Evolutionary conservation across 345 rosid species (phyloP), one percentile per base, ranked within the genome.

Genomic region (Turnera subulata): DNA sequence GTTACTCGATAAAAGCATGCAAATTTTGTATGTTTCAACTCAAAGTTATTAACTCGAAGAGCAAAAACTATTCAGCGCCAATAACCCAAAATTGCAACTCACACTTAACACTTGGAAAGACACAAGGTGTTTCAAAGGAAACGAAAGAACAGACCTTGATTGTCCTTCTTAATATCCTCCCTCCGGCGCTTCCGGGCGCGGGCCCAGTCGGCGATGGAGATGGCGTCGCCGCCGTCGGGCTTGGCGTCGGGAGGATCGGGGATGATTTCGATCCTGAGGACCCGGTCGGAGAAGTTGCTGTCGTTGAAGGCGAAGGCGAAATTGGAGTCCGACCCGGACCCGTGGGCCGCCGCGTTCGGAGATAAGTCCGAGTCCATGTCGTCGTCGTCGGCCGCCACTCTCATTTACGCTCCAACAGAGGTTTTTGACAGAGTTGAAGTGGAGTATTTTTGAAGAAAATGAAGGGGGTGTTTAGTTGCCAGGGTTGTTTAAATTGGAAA

Each of bases 251-350:
- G 73, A 47, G 69, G 65, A 68, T 74, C 79, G 33, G 78, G 66
- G 5, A 76, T 37, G 65, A 91, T 82, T 76, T 85, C 92, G 56
- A 88, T 84, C 68, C 78, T 80, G 25, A 91, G 75, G 33, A 84
- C 61, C 62, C 90, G 80, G 53, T 86, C 98, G 46, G 98, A 88
- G 80, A 91, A 91, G 35, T 69, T 83, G 49, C 74, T 77, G 56
- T 86, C 74, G 77, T 91, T 75, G 76, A 86, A 91, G 25, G 98
- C 98, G 63, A 91, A 86, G 0, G 68, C 85, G 49, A 87, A 87
- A 59, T 83, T 85, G 8, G 82, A 59, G 55, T 79, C 85, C 18
- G 66, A 59, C 6, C 40, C 58, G n/a, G 63, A 53, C 21, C 53
- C 55, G 35, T 23, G 60, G 10, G 32, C 56, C 25, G 42, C 24